These are phyloP conservation scores for Salix viminalis DNA, from an alignment of 345 rosid genomes.

Conservation along the genomic window DNA sequence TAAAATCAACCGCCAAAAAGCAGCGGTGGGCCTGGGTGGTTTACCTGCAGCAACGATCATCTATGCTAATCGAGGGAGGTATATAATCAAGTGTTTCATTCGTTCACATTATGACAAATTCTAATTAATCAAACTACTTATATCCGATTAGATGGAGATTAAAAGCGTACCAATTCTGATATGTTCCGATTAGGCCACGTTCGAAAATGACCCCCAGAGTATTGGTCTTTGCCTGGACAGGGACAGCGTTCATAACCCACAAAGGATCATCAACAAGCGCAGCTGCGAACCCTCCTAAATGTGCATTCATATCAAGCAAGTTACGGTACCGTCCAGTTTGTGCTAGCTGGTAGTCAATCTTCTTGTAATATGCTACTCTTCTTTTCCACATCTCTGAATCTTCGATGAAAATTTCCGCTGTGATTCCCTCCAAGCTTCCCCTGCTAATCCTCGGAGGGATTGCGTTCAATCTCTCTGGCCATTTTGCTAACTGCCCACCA, in stretches of 20 bases:
- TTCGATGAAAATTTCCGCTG: conserved; percentile 45
- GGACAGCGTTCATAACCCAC: conserved; percentile 82
- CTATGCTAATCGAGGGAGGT: not conserved
- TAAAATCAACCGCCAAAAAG: not conserved
- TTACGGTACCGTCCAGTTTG: conserved; percentile 77
- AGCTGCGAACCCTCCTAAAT: conserved; percentile 83
- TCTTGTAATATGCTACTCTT: conserved; percentile 70
- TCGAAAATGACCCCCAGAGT: conserved; percentile 82
- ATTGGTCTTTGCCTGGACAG: conserved; percentile 52
- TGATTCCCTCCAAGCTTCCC: conserved; percentile 49
- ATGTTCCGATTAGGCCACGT: conserved; percentile 88
- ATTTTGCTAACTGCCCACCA: conserved; percentile 64
- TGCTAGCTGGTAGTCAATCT: conserved; percentile 55
- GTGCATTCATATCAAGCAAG: conserved; percentile 78
- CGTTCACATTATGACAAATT: not conserved
- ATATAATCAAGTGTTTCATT: not conserved
- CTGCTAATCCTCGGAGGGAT: conserved; percentile 75
- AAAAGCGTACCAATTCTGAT: conserved; percentile 71
- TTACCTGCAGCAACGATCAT: conserved; percentile 4
- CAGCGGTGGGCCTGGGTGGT: not conserved
- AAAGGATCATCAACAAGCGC: conserved; percentile 69
- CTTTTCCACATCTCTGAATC: conserved; percentile 63
- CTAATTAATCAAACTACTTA: not conserved
- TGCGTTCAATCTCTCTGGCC: conserved; percentile 72
- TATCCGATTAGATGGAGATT: not conserved